These are phyloP conservation scores for Calonectria pteridis DNA, from an alignment of 2,329 filamentous ascomycete genomes.

Conservation along the genomic window DNA sequence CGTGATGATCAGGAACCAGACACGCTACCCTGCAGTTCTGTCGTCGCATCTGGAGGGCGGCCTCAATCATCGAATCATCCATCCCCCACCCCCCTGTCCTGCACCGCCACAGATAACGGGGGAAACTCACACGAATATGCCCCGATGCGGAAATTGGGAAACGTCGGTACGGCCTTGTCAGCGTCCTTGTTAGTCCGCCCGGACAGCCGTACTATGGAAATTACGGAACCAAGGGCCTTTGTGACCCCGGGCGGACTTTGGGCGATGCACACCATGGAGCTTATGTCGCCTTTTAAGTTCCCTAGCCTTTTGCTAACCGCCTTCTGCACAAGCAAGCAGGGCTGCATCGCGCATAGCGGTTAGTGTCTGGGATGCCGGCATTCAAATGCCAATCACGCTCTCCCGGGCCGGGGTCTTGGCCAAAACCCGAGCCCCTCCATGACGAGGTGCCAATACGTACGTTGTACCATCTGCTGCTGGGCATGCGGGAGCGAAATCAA, in stretches of 20 bases:
- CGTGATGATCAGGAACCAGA: not conserved
- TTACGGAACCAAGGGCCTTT: not conserved
- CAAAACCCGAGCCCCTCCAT: not conserved
- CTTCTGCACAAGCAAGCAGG: not conserved
- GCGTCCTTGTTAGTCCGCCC: not conserved
- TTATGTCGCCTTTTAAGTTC: not conserved
- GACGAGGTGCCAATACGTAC: conserved; percentile 12
- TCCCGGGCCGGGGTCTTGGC: not conserved
- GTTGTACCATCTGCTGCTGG: not conserved
- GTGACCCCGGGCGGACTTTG: not conserved
- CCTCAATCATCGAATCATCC: not conserved
- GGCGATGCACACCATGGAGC: not conserved
- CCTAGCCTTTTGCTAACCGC: not conserved
- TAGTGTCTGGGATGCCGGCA: conserved; percentile 1
- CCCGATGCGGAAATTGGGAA: not conserved
- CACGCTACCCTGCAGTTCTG: not conserved
- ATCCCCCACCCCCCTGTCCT: not conserved
- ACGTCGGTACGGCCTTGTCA: not conserved
- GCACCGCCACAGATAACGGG: conserved; percentile 9
- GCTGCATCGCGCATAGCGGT: not conserved
- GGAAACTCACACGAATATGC: not conserved
- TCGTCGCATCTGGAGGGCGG: not conserved
- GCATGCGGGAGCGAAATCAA: not conserved
- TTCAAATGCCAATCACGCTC: conserved; percentile 8
- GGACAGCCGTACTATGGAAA: not conserved